Base-by-base conservation (phyloP, 768 basidiomycete genomes). In the Pleurotus tuoliensis region DNA sequence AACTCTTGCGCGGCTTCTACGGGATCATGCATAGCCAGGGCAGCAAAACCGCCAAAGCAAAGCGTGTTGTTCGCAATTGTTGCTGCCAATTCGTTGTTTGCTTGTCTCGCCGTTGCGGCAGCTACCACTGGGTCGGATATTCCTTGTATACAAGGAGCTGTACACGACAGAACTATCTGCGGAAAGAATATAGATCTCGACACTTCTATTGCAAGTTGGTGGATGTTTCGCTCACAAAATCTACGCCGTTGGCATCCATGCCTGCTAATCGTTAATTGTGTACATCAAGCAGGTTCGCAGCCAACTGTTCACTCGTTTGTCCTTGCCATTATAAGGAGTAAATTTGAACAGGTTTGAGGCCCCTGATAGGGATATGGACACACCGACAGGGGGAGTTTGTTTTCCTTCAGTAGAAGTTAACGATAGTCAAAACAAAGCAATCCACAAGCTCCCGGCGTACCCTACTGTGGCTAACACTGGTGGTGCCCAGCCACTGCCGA, bases 21-120 rank as follows among this genome's bases (percentile, higher is more conserved):
- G 18, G 76, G 73, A 52, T 78, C 73, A 48, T 77, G 75, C 77
- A 78, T 78, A 2, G 75, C 63, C 6, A 78, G 54, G 2, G 75
- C 62, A 8, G 75, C 77, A 58, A 77, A 77, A 3, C 63, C 75
- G 5, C 75, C 75, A 48, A 78, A 77, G 1, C 76, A 66, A 22
- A 63, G 64, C 0, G 74, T 75, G 43, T 73, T 72, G 41, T 76
- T 77, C 5, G 73, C 56, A 24, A 77, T 77, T 1, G 60, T 58
- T 5, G 65, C 64, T 13, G 74, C 73, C 6, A 77, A 64, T 41
- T 66, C 60, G 54, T 78, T 65, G 54, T 78, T 76, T 9, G 72
- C 66, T 4, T 57, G 63, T 8, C 66, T 58, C 1, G 77, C 75
- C 63, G 72, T 63, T 18, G 60, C 63, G 16, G 66, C 71, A n/a